A percentile compares a stretch with the other conserved stretches of the same genome.
Conservation (phyloP, 495 filamentous ascomycete genomes). For the Rhypophila decipiens region DNA sequence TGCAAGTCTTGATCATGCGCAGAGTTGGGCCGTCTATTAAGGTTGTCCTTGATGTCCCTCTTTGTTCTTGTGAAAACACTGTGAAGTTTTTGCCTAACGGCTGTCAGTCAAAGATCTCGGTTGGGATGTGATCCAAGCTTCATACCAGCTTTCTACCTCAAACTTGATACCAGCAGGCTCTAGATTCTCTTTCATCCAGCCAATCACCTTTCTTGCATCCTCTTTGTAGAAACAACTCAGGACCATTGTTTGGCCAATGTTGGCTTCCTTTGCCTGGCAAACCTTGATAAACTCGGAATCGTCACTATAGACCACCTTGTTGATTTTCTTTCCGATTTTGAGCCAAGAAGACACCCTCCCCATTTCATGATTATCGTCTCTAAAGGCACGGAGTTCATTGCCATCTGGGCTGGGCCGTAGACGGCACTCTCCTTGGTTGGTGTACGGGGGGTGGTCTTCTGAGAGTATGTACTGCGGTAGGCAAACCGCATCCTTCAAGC, state of each 20-base stretch:
- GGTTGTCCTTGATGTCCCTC: no score
- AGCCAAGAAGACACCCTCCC: conserved; percentile 13
- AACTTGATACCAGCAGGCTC: background rate
- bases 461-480: conserved; percentile 7
- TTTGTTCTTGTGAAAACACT: no score
- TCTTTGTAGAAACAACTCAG: conserved; percentile 2
- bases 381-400: conserved; percentile 13
- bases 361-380: background rate
- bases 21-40: no score
- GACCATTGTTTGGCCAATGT: conserved; percentile 4
- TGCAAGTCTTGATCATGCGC: no score
- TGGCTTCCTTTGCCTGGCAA: conserved; percentile 5
- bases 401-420: background rate
- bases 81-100: no score
- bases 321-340: conserved; percentile 8
- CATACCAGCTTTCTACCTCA: conserved; percentile 3
- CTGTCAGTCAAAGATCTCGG: no score
- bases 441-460: background rate
- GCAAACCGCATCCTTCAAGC: conserved; percentile 10
- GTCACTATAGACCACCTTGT: conserved; percentile 3
- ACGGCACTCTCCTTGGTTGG: background rate
- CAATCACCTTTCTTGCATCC: conserved; percentile 4
- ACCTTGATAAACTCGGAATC: conserved; percentile 11
- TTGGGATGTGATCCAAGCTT: background rate
- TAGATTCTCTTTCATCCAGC: conserved; percentile 3